Percentiles rank a stretch among this genome's conserved stretches.
Conservation (phyloP, 2,329 filamentous ascomycete genomes). For the Colletotrichum sp. region DNA sequence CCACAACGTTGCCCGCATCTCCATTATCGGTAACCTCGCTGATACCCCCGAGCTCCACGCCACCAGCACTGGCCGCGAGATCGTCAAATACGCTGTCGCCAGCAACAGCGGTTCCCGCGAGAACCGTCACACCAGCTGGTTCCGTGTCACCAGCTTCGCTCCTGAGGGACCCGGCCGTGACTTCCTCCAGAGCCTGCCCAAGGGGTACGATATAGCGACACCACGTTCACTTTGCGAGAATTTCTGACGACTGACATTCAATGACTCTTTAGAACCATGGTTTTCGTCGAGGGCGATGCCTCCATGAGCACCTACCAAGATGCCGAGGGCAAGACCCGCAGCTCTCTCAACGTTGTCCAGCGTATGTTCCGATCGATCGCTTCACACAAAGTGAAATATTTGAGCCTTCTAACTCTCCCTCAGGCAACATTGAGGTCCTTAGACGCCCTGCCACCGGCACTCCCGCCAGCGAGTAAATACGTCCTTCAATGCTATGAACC, state of each 20-base stretch:
- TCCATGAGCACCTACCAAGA: constrained; percentile 71
- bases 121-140: constrained; percentile 84
- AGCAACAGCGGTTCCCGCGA: constrained; percentile 70
- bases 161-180: constrained; percentile 73
- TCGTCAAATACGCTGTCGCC: constrained; percentile 80
- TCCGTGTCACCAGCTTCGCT: constrained; percentile 76
- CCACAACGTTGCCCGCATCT: constrained; percentile 77
- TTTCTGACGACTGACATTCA: background rate
- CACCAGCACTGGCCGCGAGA: constrained; percentile 73
- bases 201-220: constrained; percentile 72
- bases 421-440: constrained; percentile 51
- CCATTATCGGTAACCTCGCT: constrained; percentile 84
- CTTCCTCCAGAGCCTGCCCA: constrained; percentile 74
- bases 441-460: constrained; percentile 40
- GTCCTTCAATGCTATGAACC: background rate
- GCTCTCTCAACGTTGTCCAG: constrained; percentile 74
- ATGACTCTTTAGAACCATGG: constrained; percentile 63
- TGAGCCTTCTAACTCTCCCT: constrained; percentile 19
- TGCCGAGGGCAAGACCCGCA: constrained; percentile 71
- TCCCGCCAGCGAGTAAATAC: constrained; percentile 18
- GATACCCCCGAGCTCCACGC: constrained; percentile 76
- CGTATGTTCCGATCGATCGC: constrained; percentile 62
- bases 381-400: background rate
- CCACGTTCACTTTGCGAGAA: background rate
- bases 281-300: constrained; percentile 87